Evolutionary conservation across 768 basidiomycete species (phyloP), one percentile per base, ranked within the genome.

Genomic region (Lentinula raphanica): DNA sequence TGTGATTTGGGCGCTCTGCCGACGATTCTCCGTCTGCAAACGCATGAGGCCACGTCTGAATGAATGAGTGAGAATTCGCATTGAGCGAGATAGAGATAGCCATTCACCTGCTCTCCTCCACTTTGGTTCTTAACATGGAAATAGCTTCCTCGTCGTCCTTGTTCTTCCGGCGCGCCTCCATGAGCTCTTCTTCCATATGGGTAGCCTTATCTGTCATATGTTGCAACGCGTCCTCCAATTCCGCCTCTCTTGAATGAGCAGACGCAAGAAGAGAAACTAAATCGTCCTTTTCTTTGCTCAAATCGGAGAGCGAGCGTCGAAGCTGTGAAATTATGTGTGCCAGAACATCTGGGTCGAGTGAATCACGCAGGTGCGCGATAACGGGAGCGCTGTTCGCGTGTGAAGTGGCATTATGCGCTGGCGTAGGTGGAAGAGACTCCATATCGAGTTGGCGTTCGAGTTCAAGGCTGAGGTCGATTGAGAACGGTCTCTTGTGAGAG

Each of bases 31-130:
- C 8, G 85, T 83, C 67, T 94, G 92, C 8, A 94, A 77, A 17
- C 89, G 82, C 92, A 94, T 94, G 53, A 94, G 77, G 25, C 90
- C 92, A 45, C 91, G 87, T 64, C 91, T 91, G 66, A 27, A 32
- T 25, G 0, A 38, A 42, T 13, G 35, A 1, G 27, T 25, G 7
- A 45, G 40, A 12, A 15, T 31, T 29, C 48, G n/a, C 60, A 56
- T 46, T 63, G 45, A 13, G 40, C 50, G 15, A 42, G 12, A 63
- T 58, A 58, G 11, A 60, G 56, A 49, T 36, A 63, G 39, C 49
- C 32, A 66, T 81, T 21, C 64, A 89, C 90, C 91, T 81, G 77
- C 89, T 91, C 70, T 93, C 91, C 65, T 93, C 91, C 3, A 93
- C 89, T 68, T 92, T 93, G n/a, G 82, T 77, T 35, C 92, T 81